Base-by-base conservation (phyloP, 805 yeast species). In the Debaryomyces castellii region DNA sequence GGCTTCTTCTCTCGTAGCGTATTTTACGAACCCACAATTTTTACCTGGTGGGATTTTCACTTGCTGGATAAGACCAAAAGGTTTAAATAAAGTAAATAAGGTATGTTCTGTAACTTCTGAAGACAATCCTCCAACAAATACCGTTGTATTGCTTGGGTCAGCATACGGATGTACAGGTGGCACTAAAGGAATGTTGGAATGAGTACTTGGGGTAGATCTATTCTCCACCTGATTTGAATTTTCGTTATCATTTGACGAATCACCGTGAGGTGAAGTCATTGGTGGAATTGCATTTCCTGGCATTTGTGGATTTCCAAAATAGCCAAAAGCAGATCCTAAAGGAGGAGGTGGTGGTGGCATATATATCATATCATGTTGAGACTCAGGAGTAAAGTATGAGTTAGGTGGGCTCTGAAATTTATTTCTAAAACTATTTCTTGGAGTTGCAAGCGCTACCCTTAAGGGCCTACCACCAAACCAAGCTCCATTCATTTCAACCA, bases 11-110 rank as follows among this genome's bases (percentile, higher is more conserved):
- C 96, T 74, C 43, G 84, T 80, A 34, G 82, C 79, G 62, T 79
- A 90, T 64, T 88, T 95, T 44, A 90, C 89, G 67, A 91, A 89
- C 0, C 96, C 96, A 67, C 96, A 89, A 50, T 87, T 86, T 58
- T 86, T 87, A 11, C 89, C 92, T 5, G 82, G 78, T 4, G 95
- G 95, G 43, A 87, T 84, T 57, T 84, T 85, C 36, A 87, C 85
- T 52, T 82, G 84, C 22, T 76, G 65, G 28, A 87, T 82, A 16
- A 69, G 62, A n/a, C 95, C 95, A 67, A 83, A 86, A 14, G 89
- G 88, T 61, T 80, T 79, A 64, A 87, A 87, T 16, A 86, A 60
- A 0, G 81, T 71, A 44, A 74, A 73, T 28, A 87, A 63, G 3
- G 87, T 80, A 38, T 74, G 78, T 53, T 85, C 94, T 11, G 76